These are phyloP conservation scores for Dimocarpus longan DNA, from an alignment of 345 rosid genomes.

Conservation along the genomic window DNA sequence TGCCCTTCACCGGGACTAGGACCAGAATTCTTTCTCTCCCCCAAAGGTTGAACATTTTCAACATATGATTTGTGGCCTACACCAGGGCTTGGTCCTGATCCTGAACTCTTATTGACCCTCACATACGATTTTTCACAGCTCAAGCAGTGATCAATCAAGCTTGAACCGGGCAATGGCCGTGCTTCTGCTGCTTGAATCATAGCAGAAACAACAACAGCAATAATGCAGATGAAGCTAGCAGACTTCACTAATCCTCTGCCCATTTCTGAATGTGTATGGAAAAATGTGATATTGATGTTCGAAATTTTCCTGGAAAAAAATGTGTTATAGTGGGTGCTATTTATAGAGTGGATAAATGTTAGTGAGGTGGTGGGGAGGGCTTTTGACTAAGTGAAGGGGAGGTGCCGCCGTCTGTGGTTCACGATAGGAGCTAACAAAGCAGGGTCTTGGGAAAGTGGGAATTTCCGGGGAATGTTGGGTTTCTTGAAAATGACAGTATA, in stretches of 20 bases:
- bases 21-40: slow-evolving; percentile 32
- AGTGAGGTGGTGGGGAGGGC: not conserved
- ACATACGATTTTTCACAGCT: not conserved
- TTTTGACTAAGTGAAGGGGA: slow-evolving; percentile 1
- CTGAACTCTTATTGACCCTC: slow-evolving; percentile 30
- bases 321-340: slow-evolving; percentile 2
- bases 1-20: slow-evolving; percentile 56
- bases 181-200: slow-evolving; percentile 24
- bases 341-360: slow-evolving; percentile 21
- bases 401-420: slow-evolving; percentile 29
- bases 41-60: not conserved
- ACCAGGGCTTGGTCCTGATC: slow-evolving; percentile 54
- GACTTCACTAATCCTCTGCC: not conserved
- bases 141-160: not conserved
- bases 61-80: slow-evolving; percentile 27
- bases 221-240: slow-evolving; percentile 3
- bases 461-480: not conserved
- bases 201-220: slow-evolving; percentile 22
- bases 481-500: not conserved
- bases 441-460: slow-evolving; percentile 21
- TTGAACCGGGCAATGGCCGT: slow-evolving; percentile 24
- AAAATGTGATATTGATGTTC: not conserved
- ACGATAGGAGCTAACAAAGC: slow-evolving; percentile 12
- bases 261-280: slow-evolving; percentile 15
- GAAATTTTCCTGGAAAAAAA: not conserved